Evolutionary conservation across 192 early-diverging fungal genomes (phyloP), one percentile per base, ranked within the genome.

Genomic region (Gigaspora rosea): DNA sequence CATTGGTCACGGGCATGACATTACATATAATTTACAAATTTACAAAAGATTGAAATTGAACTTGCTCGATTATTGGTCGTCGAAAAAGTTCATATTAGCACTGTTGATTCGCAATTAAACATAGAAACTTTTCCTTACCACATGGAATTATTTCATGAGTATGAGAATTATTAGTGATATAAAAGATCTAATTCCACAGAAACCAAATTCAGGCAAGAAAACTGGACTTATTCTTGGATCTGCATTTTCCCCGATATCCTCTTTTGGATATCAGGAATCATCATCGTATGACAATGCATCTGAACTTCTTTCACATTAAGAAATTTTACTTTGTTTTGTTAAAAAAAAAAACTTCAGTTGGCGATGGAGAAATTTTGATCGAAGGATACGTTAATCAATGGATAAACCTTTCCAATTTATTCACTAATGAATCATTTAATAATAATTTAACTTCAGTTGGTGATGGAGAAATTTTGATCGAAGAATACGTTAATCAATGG

Each of bases 271-370:
- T 13, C 32, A 59, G 2, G 33, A 59, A 22, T 46, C 54, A 1
- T n/a, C n/a, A 8, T n/a, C 68, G 51, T 52, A 59, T 15, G 71
- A 73, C 1, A 73, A 59, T 22, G 56, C 54, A 48, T 73, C 71
- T 22, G 65, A 67, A 11, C 41, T 78, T 56, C 48, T 78, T 20
- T 48, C 70, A 33, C 27, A 58, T 15, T 57, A 73, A 13, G 78
- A 78, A 67, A 78, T 78, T 46, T 35, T 78, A 11, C 27, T 78
- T 8, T 78, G 78, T 57, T 78, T 73, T 73, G 50, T 78, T n/a
- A 73, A 78, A 73, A 22, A 70, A n/a, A n/a, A n/a, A n/a, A n/a
- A n/a, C n/a, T n/a, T 32, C 35, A 11, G 27, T 20, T 41, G 61
- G 50, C 7, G 56, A 73, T 62, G 71, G 59, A 15, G 51, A 78